phyloP scores from a whole-genome alignment of 2,329 filamentous ascomycete genomes.

The Annulohypoxylon truncatum region DNA sequence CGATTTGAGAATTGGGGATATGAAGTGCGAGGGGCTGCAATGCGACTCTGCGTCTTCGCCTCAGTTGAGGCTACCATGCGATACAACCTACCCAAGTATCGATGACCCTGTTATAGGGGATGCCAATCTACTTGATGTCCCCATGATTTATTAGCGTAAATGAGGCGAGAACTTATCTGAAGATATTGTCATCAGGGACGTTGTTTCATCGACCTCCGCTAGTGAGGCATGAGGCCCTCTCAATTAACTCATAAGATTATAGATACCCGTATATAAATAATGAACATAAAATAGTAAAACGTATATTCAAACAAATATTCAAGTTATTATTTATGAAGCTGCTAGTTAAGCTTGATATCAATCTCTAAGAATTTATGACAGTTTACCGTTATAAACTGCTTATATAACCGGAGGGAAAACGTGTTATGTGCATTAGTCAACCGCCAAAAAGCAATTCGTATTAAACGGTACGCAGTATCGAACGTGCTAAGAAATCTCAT shows the following conservation, averaged over 20 bases:
- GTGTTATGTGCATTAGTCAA: too few relatives aligned
- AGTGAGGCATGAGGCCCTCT: not conserved
- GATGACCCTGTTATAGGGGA: not conserved
- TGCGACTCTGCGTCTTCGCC: not conserved
- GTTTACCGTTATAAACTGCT: not conserved
- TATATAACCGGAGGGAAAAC: too few relatives aligned
- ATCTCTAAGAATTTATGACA: too few relatives aligned
- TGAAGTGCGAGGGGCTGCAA: not conserved
- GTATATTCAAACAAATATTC: too few relatives aligned
- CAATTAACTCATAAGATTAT: not conserved
- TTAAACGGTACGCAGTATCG: not conserved
- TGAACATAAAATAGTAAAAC: not conserved
- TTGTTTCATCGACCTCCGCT: not conserved
- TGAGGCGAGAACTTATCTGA: not conserved
- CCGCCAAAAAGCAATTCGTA: not conserved
- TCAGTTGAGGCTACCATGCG: slow-evolving; percentile 1
- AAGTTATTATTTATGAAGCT: too few relatives aligned
- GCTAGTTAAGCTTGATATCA: too few relatives aligned
- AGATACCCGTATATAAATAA: not conserved
- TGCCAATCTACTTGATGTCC: not conserved
- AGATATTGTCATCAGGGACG: too few relatives aligned
- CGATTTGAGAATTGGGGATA: not conserved
- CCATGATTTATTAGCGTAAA: not conserved
- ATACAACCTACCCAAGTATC: not conserved
- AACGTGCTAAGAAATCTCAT: slow-evolving; percentile 6